Percentiles rank a stretch among this genome's conserved stretches.
Evolutionary conservation across 1,284 basidiomycete species (phyloP).

Genomic region (Spongiforma sp.): DNA sequence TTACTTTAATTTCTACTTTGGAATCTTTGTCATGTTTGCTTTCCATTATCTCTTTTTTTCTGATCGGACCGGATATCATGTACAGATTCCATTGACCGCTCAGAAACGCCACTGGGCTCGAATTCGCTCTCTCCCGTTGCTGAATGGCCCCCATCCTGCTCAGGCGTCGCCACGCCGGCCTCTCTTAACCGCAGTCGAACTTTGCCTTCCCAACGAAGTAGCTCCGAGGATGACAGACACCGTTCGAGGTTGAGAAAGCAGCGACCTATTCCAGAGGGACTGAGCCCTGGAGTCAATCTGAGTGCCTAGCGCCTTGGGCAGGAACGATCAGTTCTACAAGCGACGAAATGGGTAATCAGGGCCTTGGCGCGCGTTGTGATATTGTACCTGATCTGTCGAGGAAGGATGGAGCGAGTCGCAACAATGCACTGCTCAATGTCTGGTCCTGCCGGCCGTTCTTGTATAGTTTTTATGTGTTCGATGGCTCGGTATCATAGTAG

Average conservation of each 20-base stretch:
- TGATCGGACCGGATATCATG: constrained; percentile 1
- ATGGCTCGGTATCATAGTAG: neutral
- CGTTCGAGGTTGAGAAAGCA: constrained; percentile 53
- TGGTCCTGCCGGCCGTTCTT: constrained; percentile 17
- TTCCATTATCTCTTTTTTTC: constrained; percentile 11
- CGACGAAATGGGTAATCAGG: too few relatives aligned
- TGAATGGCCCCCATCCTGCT: constrained; percentile 42
- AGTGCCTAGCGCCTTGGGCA: constrained; percentile 19
- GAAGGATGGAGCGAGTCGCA: constrained; percentile 17
- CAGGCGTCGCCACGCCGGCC: constrained; percentile 23
- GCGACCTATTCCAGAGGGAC: constrained; percentile 34
- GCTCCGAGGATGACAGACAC: constrained; percentile 43
- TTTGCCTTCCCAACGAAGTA: constrained; percentile 50
- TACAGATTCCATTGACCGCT: constrained; percentile 26
- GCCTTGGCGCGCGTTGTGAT: too few relatives aligned
- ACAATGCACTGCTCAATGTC: constrained; percentile 6
- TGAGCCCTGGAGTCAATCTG: constrained; percentile 29
- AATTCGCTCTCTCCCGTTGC: constrained; percentile 48
- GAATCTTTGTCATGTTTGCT: constrained; percentile 7
- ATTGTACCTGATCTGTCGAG: constrained; percentile 24
- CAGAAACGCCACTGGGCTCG: constrained; percentile 26
- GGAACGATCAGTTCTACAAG: neutral
- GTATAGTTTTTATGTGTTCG: constrained; percentile 4
- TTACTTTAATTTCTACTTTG: constrained; percentile 5
- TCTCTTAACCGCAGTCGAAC: constrained; percentile 62